These are phyloP conservation scores for Xylariaceae sp. DNA, from an alignment of 2,329 filamentous ascomycete species.

Conservation along the genomic window DNA sequence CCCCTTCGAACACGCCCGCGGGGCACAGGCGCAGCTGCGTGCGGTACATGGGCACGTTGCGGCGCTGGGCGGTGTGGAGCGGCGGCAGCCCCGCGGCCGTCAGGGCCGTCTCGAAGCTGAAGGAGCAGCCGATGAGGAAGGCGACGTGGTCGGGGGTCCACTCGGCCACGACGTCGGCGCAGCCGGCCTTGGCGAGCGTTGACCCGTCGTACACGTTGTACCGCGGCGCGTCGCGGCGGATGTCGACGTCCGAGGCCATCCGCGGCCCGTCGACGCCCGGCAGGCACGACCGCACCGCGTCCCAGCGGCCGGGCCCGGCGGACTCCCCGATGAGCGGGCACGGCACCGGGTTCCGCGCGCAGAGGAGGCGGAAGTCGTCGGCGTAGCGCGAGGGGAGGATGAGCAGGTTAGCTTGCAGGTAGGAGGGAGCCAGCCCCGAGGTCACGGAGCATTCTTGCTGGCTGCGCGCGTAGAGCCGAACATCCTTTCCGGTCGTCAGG, in stretches of 20 bases:
- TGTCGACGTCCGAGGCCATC: slow-evolving; percentile 35
- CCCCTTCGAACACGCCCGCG: slow-evolving; percentile 48
- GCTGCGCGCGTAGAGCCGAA: slow-evolving; percentile 35
- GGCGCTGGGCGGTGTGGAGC: slow-evolving; percentile 37
- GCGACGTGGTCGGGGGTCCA: slow-evolving; percentile 52
- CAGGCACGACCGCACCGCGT: slow-evolving; percentile 27
- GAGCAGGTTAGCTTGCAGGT: slow-evolving; percentile 56
- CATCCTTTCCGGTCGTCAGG: slow-evolving; percentile 25
- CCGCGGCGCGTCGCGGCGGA: slow-evolving; percentile 49
- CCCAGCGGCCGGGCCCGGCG: slow-evolving; percentile 32
- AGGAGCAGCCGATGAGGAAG: slow-evolving; percentile 58
- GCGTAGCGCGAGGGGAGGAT: slow-evolving; percentile 51
- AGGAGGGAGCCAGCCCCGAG: slow-evolving; percentile 45
- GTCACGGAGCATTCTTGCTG: slow-evolving; percentile 36
- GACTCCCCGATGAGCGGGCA: slow-evolving; percentile 54
- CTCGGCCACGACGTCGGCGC: slow-evolving; percentile 35
- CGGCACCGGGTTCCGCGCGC: slow-evolving; percentile 53
- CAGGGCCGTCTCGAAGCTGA: slow-evolving; percentile 55
- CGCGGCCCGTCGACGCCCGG: slow-evolving; percentile 9
- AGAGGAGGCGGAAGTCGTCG: slow-evolving; percentile 49
- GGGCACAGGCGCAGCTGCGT: slow-evolving; percentile 49
- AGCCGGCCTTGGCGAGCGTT: slow-evolving; percentile 29
- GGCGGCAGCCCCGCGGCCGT: slow-evolving; percentile 30
- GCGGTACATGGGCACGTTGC: slow-evolving; percentile 55
- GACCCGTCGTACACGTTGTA: slow-evolving; percentile 52